These are phyloP conservation scores for Mariannaea sp. DNA, from an alignment of 2,329 filamentous ascomycete species.

Conservation along the genomic window DNA sequence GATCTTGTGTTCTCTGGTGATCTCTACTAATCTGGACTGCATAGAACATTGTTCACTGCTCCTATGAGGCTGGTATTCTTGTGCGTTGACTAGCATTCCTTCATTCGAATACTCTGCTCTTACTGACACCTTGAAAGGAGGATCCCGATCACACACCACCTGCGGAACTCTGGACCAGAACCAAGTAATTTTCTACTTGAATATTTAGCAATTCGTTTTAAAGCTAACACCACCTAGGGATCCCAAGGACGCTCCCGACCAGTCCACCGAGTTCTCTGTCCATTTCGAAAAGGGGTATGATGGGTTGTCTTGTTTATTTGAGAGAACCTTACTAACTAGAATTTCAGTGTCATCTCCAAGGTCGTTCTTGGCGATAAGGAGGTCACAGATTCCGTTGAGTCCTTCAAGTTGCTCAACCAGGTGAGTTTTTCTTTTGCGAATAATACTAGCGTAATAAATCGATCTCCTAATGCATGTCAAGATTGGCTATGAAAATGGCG, in stretches of 20 bases:
- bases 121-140: no score
- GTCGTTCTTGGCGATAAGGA: slow-evolving; percentile 61
- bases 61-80: slow-evolving; percentile 80
- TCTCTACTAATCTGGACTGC: slow-evolving; percentile 36
- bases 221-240: slow-evolving; percentile 39
- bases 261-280: slow-evolving; percentile 67
- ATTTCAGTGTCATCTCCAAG: slow-evolving; percentile 66
- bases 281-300: slow-evolving; percentile 72
- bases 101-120: background rate
- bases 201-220: no score
- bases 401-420: slow-evolving; percentile 67
- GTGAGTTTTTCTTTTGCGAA: background rate
- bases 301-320: no score
- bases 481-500: no score
- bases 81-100: no score
- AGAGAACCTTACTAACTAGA: no score
- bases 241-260: slow-evolving; percentile 66
- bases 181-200: slow-evolving; percentile 57
- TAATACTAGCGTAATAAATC: slow-evolving; percentile 61
- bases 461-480: no score
- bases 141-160: no score
- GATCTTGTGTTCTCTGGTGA: background rate
- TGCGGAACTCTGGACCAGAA: slow-evolving; percentile 67
- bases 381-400: slow-evolving; percentile 65
- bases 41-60: slow-evolving; percentile 75